Evolutionary conservation across 2,329 filamentous ascomycete species (phyloP).

Genomic region (Alternaria infectoria): DNA sequence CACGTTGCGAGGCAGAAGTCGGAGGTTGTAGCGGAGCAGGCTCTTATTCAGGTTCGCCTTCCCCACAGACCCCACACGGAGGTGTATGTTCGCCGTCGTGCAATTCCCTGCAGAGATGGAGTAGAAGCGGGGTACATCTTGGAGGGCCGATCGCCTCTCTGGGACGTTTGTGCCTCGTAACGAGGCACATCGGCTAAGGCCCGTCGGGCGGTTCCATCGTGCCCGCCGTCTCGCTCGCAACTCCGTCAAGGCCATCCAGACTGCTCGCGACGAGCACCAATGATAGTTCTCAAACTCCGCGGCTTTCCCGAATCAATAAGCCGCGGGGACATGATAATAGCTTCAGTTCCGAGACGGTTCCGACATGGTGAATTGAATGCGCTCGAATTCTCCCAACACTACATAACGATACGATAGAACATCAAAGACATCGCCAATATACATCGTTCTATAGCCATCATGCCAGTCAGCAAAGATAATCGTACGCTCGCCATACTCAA

Average conservation of each 20-base stretch:
- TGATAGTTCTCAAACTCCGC: not conserved
- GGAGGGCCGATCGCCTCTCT: not conserved
- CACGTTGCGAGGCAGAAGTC: slow-evolving; percentile 7
- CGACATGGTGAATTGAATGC: not conserved
- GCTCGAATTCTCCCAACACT: not conserved
- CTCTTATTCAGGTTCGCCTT: not conserved
- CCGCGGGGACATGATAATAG: not conserved
- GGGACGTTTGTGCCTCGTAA: slow-evolving; percentile 23
- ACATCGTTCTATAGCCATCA: not conserved
- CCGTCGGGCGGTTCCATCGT: not conserved
- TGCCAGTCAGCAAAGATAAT: slow-evolving; percentile 30
- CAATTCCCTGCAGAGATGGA: slow-evolving; percentile 6
- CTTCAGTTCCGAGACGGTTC: slow-evolving; percentile 4
- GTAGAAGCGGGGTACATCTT: slow-evolving; percentile 18
- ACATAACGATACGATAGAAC: not conserved
- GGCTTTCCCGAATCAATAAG: not conserved
- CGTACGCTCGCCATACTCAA: slow-evolving; percentile 58
- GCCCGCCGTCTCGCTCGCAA: not conserved
- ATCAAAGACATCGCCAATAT: not conserved
- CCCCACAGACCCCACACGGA: not conserved
- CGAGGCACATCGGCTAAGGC: slow-evolving; percentile 16
- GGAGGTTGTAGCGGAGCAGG: not conserved
- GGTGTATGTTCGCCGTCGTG: not conserved
- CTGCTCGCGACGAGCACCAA: slow-evolving; percentile 19
- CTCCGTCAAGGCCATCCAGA: not conserved